Base-by-base conservation (phyloP, 805 yeast species). In the Scheffersomyces lignosus region DNA sequence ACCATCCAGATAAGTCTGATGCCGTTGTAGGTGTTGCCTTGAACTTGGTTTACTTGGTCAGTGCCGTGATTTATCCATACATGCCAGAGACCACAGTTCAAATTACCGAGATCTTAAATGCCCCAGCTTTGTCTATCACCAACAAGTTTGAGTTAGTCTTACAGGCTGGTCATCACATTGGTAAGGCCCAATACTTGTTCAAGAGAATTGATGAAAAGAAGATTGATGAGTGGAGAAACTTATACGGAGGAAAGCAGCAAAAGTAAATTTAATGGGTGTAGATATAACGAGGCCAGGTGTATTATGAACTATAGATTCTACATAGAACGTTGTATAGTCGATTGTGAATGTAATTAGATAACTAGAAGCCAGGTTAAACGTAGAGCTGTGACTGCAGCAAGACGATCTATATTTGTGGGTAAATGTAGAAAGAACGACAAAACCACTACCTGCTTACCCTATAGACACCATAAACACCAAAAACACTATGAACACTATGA, bases 11-110 rank as follows among this genome's bases (percentile, higher is more conserved):
- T 23, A 80, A 79, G 54, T 78, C 96, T 10, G 96, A 89, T 56
- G 96, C 96, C 3, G 96, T 91, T 35, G 86, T 93, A 38, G 96
- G 87, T 46, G 84, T 87, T 36, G 97, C 95, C 41, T 71, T 93
- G 61, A 93, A 91, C 67, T 71, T 91, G 58, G 80, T 91, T 33
- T 90, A 89, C 66, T 66, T 88, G 46, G 80, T 93, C n/a, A 79
- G 91, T 29, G 80, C 96, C 0, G 64, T 93, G 35, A 74, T 89
- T 37, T 71, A 77, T 32, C 99, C 99, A 48, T 93, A 75, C 68
- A 87, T 93, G 80, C 99, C 99, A 29, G 89, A 78, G 46, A 84
- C 90, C 25, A 63, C 87, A 6, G 64, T 65, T 31, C 78, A 75
- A 46, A 91, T 93, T 47, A 71, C 75, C 53, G 77, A 80, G 56